These are phyloP conservation scores for Talaromyces sp. DNA, from an alignment of 2,329 filamentous ascomycete species.

Conservation along the genomic window DNA sequence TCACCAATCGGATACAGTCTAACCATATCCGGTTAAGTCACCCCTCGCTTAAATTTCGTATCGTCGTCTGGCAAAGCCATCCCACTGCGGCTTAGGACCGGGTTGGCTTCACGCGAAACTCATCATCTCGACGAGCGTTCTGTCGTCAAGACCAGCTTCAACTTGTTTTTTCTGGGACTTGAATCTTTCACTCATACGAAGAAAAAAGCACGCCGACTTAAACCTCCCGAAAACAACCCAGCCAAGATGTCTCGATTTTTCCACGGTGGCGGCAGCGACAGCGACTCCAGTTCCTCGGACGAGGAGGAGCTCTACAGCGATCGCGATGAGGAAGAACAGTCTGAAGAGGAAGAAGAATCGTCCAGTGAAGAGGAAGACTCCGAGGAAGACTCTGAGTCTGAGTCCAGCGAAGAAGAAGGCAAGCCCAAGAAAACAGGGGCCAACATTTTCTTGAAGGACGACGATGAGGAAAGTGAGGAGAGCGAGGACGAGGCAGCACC, in stretches of 20 bases:
- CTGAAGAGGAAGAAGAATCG: slow-evolving; percentile 45
- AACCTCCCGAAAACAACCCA: neutral
- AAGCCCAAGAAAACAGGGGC: slow-evolving; percentile 64
- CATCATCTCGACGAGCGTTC: slow-evolving; percentile 6
- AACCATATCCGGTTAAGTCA: slow-evolving; percentile 31
- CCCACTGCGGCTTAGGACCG: slow-evolving; percentile 20
- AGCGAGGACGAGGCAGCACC: slow-evolving; percentile 79
- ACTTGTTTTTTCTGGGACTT: neutral
- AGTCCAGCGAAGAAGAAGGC: slow-evolving; percentile 43
- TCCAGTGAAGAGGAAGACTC: slow-evolving; percentile 46
- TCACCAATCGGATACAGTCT: neutral
- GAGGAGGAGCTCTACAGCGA: slow-evolving; percentile 91
- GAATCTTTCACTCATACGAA: neutral
- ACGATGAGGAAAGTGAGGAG: slow-evolving; percentile 66
- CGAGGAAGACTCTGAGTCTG: slow-evolving; percentile 49
- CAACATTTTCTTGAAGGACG: slow-evolving; percentile 75
- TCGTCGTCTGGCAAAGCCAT: slow-evolving; percentile 27
- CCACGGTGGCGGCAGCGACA: slow-evolving; percentile 90
- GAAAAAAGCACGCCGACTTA: neutral
- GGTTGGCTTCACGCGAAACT: slow-evolving; percentile 11
- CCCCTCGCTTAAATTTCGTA: slow-evolving; percentile 43
- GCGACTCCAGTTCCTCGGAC: slow-evolving; percentile 85
- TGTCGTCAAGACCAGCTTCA: neutral
- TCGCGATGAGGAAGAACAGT: slow-evolving; percentile 61
- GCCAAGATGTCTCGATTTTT: slow-evolving; percentile 90